A percentile compares a stretch with the other conserved stretches of the same genome.
These are phyloP conservation scores for Solanum boliviense DNA, from an alignment of 257 asterid genomes.

Conservation along the genomic window DNA sequence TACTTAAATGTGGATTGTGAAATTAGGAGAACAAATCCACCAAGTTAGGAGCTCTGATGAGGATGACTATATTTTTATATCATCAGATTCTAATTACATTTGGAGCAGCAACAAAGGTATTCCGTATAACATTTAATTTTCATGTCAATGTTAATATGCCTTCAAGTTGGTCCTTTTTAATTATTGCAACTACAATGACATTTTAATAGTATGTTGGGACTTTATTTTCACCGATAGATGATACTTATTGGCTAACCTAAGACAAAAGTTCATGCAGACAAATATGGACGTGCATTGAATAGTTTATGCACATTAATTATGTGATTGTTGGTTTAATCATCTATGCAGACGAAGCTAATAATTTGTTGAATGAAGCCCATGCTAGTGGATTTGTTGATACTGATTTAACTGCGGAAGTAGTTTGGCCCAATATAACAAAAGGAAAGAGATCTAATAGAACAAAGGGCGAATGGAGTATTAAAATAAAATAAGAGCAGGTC, in stretches of 20 bases:
- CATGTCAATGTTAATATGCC: neutral
- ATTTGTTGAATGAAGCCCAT: neutral
- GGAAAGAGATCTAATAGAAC: too few relatives aligned
- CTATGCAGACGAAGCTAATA: neutral
- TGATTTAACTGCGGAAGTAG: too few relatives aligned
- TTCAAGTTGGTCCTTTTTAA: neutral
- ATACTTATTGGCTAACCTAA: neutral
- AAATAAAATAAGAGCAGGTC: too few relatives aligned
- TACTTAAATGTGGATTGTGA: neutral
- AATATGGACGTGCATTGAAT: neutral
- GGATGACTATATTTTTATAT: neutral
- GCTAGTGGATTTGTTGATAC: neutral
- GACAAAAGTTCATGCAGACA: neutral
- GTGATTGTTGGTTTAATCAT: neutral
- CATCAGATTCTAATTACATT: neutral
- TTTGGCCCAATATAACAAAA: too few relatives aligned
- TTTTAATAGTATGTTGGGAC: neutral
- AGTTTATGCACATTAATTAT: neutral
- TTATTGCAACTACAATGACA: neutral
- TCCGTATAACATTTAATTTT: neutral
- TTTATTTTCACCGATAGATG: too few relatives aligned
- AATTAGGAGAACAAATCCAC: neutral
- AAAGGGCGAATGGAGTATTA: neutral
- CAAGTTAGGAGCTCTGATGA: neutral
- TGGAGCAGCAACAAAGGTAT: conserved; percentile 1